Evolutionary conservation across 2,329 filamentous ascomycete genomes (phyloP), one percentile per base, ranked within the genome.

Genomic region (Phialemonium atrogriseum): DNA sequence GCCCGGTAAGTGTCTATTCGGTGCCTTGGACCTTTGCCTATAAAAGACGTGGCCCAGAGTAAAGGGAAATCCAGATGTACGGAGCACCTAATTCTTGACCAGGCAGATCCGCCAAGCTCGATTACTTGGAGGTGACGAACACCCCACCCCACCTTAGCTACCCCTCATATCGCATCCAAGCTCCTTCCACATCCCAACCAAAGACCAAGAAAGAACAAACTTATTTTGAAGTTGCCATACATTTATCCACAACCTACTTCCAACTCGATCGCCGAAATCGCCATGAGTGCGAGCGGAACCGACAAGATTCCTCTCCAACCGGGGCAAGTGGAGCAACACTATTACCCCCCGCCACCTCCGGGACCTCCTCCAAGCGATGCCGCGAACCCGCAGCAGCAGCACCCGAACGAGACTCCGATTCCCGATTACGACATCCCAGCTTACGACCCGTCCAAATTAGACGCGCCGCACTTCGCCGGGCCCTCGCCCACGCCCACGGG

Each of bases 271-370:
- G 19, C 20, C 26, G n/a, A 12, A 22, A 32, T 24, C 16, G 10
- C 15, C 9, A 42, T 40, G 38, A 37, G 25, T 32, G 29, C 26
- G 16, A 29, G 13, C 7, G 35, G 34, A 29, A 28, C 32, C 37
- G 21, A 42, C 11, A 40, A 40, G 30, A 21, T 24, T 25, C 33
- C 34, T 11, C 29, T 38, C n/a, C 37, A 39, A 23, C 27, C n/a
- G n/a, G n/a, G n/a, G n/a, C n/a, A n/a, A n/a, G n/a, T n/a, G n/a
- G n/a, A 43, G 12, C 33, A 37, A 12, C 37, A 39, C 10, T 36
- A 38, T 24, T 47, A 48, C 24, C 46, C 48, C 2, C 48, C 47
- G 22, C 50, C 46, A 11, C 48, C 49, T 16, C 43, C 49, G 0
- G 48, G 45, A 1, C 44, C 48, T 10, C 48, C 46, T 4, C 46